A percentile compares a stretch with the other conserved stretches of the same genome.
Evolutionary conservation across 176 grass and related monocot species (phyloP).

Genomic region (Cenchrus purpureus): DNA sequence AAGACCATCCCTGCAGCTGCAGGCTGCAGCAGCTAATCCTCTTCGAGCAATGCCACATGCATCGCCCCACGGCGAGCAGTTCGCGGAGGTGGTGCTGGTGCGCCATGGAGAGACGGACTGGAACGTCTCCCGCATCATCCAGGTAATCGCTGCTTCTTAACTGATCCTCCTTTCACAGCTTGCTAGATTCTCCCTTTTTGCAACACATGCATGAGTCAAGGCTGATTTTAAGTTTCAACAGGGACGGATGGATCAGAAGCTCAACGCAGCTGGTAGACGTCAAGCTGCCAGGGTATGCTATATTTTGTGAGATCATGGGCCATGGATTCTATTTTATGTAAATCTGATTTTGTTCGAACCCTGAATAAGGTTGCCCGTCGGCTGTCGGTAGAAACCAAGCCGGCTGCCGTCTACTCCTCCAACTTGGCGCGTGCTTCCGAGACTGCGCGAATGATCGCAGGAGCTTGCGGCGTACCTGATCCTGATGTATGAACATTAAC

Average conservation of each 20-base stretch:
- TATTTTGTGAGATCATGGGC: background rate
- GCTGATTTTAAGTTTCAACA: background rate
- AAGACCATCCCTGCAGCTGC: background rate
- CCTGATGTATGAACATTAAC: constrained; percentile 42
- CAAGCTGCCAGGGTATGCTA: constrained; percentile 47
- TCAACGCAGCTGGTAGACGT: constrained; percentile 61
- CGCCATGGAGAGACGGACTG: constrained; percentile 52
- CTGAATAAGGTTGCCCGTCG: constrained; percentile 52
- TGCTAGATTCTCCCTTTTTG: too few relatives aligned
- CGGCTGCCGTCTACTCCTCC: constrained; percentile 66
- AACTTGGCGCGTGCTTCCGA: constrained; percentile 67
- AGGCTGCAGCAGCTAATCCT: too few relatives aligned
- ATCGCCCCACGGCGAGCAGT: background rate
- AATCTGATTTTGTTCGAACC: background rate
- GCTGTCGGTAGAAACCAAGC: constrained; percentile 60
- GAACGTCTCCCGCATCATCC: constrained; percentile 62
- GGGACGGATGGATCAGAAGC: constrained; percentile 67
- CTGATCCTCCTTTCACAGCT: background rate
- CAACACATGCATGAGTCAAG: too few relatives aligned
- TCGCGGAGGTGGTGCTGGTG: constrained; percentile 69
- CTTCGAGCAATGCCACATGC: background rate
- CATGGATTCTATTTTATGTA: background rate
- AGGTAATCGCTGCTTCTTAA: constrained; percentile 35
- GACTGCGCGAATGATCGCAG: constrained; percentile 61
- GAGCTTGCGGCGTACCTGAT: constrained; percentile 31